Conservation (phyloP, 2,329 filamentous ascomycete genomes). For the Pseudohalonectria lignicola region DNA sequence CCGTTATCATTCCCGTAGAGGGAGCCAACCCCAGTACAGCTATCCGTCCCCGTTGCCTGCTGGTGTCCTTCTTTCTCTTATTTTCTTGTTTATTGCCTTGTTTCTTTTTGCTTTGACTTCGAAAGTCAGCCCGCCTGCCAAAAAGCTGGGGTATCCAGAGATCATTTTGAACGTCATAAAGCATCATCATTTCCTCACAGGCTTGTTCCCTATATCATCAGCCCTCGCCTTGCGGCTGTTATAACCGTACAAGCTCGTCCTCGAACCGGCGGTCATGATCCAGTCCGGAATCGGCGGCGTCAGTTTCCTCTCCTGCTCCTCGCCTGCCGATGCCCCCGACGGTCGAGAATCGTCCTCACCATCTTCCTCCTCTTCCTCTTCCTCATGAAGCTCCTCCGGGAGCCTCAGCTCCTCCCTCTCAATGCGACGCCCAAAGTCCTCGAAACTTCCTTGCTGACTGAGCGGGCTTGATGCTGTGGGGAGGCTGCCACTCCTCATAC, state of each 20-base stretch:
- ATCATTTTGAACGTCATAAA: constrained; percentile 1
- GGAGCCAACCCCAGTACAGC: too few species aligned
- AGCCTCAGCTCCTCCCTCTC: constrained; percentile 10
- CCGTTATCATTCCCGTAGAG: too few species aligned
- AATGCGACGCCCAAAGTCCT: constrained; percentile 24
- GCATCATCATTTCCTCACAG: constrained; percentile 9
- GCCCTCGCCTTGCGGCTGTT: constrained; percentile 23
- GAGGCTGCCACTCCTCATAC: constrained; percentile 46
- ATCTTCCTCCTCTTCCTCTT: constrained; percentile 10
- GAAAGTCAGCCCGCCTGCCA: too few species aligned
- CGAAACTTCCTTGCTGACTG: constrained; percentile 35
- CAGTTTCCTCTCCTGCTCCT: constrained; percentile 31
- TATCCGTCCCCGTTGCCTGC: too few species aligned
- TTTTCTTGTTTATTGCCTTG: too few species aligned
- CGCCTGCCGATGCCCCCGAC: constrained; percentile 8
- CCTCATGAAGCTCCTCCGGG: constrained; percentile 12
- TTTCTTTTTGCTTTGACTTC: too few species aligned
- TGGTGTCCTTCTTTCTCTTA: too few species aligned
- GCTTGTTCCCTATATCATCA: constrained; percentile 8
- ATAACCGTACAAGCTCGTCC: constrained; percentile 36
- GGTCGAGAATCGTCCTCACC: constrained; percentile 12
- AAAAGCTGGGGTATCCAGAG: too few species aligned
- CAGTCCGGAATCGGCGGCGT: constrained; percentile 53
- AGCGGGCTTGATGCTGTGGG: constrained; percentile 36
- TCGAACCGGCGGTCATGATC: constrained; percentile 42